Conservation (phyloP, 2,329 filamentous ascomycete genomes). For the Bipolaris cookei region DNA sequence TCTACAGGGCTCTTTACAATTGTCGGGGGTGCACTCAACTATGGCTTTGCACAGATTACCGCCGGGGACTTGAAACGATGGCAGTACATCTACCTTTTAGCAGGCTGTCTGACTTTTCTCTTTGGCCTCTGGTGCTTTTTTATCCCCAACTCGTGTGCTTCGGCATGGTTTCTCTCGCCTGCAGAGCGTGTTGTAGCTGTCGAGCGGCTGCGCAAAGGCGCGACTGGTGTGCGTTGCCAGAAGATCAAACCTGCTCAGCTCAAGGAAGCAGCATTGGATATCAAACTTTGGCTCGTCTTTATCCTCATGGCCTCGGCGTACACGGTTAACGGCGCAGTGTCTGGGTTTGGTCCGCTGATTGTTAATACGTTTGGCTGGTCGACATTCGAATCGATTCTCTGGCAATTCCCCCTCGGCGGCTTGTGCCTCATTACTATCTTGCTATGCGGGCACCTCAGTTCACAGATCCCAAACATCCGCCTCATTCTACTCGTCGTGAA, state of each 20-base stretch:
- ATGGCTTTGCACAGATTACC: conserved; percentile 49
- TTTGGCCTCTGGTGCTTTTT: conserved; percentile 72
- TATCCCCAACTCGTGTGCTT: conserved; percentile 69
- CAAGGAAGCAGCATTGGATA: conserved; percentile 55
- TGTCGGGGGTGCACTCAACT: conserved; percentile 43
- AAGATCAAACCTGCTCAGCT: conserved; percentile 61
- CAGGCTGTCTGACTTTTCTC: conserved; percentile 59
- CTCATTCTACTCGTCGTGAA: conserved; percentile 69
- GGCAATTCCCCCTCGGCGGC: conserved; percentile 75
- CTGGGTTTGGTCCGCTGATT: conserved; percentile 48
- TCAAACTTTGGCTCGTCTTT: conserved; percentile 52
- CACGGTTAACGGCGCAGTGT: conserved; percentile 58
- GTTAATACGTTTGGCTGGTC: conserved; percentile 53
- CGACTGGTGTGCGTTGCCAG: conserved; percentile 60
- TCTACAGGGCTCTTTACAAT: conserved; percentile 55
- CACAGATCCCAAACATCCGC: conserved; percentile 66
- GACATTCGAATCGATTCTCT: conserved; percentile 50
- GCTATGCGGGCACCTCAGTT: conserved; percentile 68
- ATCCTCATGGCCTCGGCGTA: conserved; percentile 60
- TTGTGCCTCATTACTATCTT: conserved; percentile 72
- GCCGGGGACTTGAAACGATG: conserved; percentile 56
- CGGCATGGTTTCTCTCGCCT: conserved; percentile 70
- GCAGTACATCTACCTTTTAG: conserved; percentile 74
- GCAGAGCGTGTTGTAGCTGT: conserved; percentile 66
- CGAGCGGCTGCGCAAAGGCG: conserved; percentile 55